Base-by-base conservation (phyloP, 2,329 filamentous ascomycete genomes). In the Orbilia javanica region DNA sequence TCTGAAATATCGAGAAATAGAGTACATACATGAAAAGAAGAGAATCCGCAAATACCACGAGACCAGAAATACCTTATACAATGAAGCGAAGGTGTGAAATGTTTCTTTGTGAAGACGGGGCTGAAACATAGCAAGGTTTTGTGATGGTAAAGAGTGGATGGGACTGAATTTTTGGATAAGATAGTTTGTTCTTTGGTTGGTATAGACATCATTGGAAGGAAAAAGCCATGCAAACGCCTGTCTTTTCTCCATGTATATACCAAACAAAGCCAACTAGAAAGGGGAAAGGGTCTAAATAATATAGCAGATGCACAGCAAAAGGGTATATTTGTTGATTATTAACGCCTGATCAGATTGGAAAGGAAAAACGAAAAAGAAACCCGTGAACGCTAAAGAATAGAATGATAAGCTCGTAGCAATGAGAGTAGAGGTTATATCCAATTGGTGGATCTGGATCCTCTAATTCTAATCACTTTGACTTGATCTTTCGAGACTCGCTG, bases 401-500 rank as follows among this genome's bases (percentile, higher is more conserved):
- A 75, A 69, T 44, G 20, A 42, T 27, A 67, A 55, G 13, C 52
- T 15, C 46, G 20, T 44, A 53, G 22, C 25, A 31, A 25, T 15
- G 4, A 48, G 29, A 36, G 15, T 4, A 34, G 4, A 13, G 4
- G 6, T 64, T 46, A 78, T 22, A 78, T 68, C 74, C 67, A 72
- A 27, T 72, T 72, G 4, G 67, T 67, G 25, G 67, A 72, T 31
- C 53, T 78, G 25, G 67, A 72, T 0, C 67, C 74, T 13, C 67
- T 52, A 42, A 78, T 78, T 46, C 74, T 72, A 27, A 78, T 65
- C 10, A 72, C 67, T 39, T 78, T 78, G 34, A 78, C 74, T 25
- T 78, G 67, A 29, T 78, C 74, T 34, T 78, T 78, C 15, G 74
- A 78, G 25, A 68, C 74, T 18, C 74, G 50, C 36, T 78, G 74